Evolutionary conservation across 2,329 filamentous ascomycete genomes (phyloP), one percentile per base, ranked within the genome.

Genomic region (Trichoderma brevicompactum): DNA sequence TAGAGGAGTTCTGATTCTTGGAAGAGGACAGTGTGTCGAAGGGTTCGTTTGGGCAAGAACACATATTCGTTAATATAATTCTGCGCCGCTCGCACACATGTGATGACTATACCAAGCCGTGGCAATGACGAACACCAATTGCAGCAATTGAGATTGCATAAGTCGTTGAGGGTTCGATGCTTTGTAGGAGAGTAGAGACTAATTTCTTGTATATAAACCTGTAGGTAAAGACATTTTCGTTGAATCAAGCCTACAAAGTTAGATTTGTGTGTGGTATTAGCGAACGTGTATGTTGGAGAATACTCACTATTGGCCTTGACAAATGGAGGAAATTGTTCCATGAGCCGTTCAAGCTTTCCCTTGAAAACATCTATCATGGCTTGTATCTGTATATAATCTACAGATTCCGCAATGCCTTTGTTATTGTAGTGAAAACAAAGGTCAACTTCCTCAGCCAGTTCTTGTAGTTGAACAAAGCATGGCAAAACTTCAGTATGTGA

Each of bases 381-480:
- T 41, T 55, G 19, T 7, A 55, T 43, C 9, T 43, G 53, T 5
- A 56, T 5, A 12, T 56, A 5, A 43, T 43, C 53, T 9, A 56
- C 15, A 17, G 15, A 19, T 1, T 34, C 19, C 5, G 32, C 13
- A 2, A 23, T 2, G 7, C 28, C 19, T 7, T 32, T 13, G 1
- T 17, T 32, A 23, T 41, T 44, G 38, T 56, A 56, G 9, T 17
- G 38, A 43, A 32, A 44, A 6, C 43, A 13, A 13, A 43, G 53
- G 5, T 56, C 38, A 3, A 56, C 9, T 17, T 56, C 38, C 5
- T 56, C 53, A 1, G 53, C 38, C 15, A 56, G 19, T n/a, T 13
- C 40, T 32, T 56, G 53, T 13, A 56, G n/a, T 34, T 56, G 38
- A 13, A 44, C 53, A 56, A 56, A 56, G 13, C 13, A 56, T 4